These are phyloP conservation scores for Phyllosticta citriasiana DNA, from an alignment of 2,329 filamentous ascomycete genomes.

Conservation along the genomic window DNA sequence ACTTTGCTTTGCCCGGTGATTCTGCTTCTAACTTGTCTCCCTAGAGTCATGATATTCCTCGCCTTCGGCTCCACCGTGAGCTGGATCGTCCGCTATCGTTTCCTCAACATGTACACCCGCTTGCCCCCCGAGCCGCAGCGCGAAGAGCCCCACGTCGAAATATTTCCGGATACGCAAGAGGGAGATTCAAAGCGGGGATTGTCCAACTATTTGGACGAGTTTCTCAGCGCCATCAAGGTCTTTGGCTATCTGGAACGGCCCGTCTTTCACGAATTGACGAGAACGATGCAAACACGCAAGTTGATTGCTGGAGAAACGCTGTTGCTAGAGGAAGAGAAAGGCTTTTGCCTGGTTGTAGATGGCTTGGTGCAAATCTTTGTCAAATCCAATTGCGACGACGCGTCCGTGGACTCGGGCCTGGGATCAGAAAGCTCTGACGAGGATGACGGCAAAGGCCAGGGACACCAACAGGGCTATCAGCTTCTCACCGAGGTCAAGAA, in stretches of 20 bases:
- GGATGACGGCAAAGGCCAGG: conserved; percentile 35
- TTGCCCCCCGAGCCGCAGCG: conserved; percentile 89
- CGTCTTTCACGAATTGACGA: conserved; percentile 93
- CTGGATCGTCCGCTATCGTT: conserved; percentile 92
- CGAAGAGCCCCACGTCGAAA: conserved; percentile 88
- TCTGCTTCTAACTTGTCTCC: conserved; percentile 35
- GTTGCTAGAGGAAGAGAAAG: conserved; percentile 92
- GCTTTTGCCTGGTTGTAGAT: conserved; percentile 95
- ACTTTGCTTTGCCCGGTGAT: not conserved
- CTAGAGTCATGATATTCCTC: conserved; percentile 52
- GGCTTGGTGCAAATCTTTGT: conserved; percentile 96
- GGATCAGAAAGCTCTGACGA: conserved; percentile 27
- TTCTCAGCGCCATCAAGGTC: conserved; percentile 96
- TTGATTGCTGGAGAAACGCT: conserved; percentile 93
- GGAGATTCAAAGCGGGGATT: conserved; percentile 82
- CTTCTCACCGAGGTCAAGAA: conserved; percentile 95
- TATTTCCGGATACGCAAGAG: conserved; percentile 89
- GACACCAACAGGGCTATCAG: conserved; percentile 75
- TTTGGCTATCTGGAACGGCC: conserved; percentile 95
- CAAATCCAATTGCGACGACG: conserved; percentile 61
- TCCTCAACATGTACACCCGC: conserved; percentile 93
- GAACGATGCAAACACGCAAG: conserved; percentile 97
- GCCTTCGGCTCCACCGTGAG: conserved; percentile 73
- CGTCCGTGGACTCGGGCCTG: conserved; percentile 13
- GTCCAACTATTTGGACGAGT: conserved; percentile 95